Percentiles rank a stretch among this genome's conserved stretches.
phyloP scores from a whole-genome alignment of 2,329 filamentous ascomycete species.

The Domatiomyces globalis region DNA sequence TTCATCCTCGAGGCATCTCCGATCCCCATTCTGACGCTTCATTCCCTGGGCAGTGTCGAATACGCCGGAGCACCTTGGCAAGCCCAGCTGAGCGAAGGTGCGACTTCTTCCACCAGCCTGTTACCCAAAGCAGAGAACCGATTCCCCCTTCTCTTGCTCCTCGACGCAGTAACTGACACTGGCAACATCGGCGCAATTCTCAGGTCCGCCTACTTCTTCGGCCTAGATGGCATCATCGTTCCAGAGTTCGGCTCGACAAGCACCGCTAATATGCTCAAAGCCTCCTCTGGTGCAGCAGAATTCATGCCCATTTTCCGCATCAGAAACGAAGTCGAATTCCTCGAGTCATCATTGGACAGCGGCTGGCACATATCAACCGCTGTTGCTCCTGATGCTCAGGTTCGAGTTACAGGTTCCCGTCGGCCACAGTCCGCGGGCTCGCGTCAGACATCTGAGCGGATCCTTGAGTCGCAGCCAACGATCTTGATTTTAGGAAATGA shows the following conservation, averaged over 20 bases:
- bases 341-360: slow-evolving; percentile 49
- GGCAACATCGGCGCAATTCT: slow-evolving; percentile 85
- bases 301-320: slow-evolving; percentile 60
- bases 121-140: slow-evolving; percentile 12
- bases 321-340: slow-evolving; percentile 52
- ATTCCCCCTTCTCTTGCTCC: slow-evolving; percentile 31
- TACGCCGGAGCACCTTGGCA: background rate
- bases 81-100: background rate
- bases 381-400: slow-evolving; percentile 30
- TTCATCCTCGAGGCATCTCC: slow-evolving; percentile 76
- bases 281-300: slow-evolving; percentile 77
- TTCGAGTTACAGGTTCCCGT: slow-evolving; percentile 10
- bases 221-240: slow-evolving; percentile 67
- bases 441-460: background rate
- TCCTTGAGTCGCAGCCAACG: slow-evolving; percentile 1
- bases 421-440: background rate
- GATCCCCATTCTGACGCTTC: slow-evolving; percentile 47
- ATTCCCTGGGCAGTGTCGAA: background rate
- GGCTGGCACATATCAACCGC: slow-evolving; percentile 81
- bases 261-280: slow-evolving; percentile 66
- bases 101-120: background rate
- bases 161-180: slow-evolving; percentile 52
- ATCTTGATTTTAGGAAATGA: slow-evolving; percentile 73
- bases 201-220: slow-evolving; percentile 79
- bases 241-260: slow-evolving; percentile 59